Conservation (phyloP, 208 protist genomes). For the Acanthamoeba healyi region DNA sequence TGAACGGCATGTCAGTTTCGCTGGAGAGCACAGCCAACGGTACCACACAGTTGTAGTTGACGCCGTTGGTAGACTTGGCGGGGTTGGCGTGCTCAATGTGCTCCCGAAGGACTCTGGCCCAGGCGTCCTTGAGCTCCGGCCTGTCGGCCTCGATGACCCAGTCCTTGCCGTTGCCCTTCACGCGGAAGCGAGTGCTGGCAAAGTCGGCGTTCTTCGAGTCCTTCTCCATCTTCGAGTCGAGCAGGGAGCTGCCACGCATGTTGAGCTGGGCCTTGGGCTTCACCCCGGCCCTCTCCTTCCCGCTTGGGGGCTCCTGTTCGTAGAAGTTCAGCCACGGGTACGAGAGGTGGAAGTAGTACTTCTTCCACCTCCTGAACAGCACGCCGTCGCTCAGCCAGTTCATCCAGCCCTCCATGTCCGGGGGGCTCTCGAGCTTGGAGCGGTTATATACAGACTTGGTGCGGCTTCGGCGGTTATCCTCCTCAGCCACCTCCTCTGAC, state of each 20-base stretch:
- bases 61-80: background rate
- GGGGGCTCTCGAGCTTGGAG: background rate
- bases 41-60: background rate
- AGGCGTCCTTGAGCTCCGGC: background rate
- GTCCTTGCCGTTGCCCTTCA: background rate
- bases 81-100: conserved; percentile 63
- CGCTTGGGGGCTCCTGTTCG: background rate
- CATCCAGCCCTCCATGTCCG: conserved; percentile 36
- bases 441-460: background rate
- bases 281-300: background rate
- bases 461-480: background rate
- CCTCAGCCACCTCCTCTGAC: too few relatives aligned
- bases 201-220: background rate
- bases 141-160: conserved; percentile 3
- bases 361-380: conserved; percentile 31
- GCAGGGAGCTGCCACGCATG: conserved; percentile 1
- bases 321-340: conserved; percentile 58
- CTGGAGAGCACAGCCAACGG: background rate
- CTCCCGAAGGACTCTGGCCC: background rate
- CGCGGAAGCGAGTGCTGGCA: background rate
- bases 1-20: background rate
- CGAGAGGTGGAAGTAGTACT: conserved; percentile 22
- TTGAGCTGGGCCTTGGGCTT: conserved; percentile 9
- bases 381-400: background rate
- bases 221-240: background rate